phyloP scores from a whole-genome alignment of 768 basidiomycete species.

The Gymnopilus junonius region DNA sequence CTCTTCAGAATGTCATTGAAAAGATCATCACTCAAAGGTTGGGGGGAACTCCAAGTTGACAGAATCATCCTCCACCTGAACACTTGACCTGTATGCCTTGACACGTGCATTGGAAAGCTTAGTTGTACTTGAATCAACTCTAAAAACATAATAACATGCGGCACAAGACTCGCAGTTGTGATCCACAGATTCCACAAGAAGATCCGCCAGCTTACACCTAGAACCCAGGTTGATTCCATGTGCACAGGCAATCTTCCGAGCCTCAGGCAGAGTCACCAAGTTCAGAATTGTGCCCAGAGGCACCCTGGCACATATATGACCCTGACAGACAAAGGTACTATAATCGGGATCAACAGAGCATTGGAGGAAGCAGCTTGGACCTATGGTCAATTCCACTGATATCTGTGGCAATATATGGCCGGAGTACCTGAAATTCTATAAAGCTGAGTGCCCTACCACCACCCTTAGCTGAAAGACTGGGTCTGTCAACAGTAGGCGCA shows the following conservation, averaged over 20 bases:
- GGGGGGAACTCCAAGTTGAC: slow-evolving; percentile 7
- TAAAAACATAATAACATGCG: background rate
- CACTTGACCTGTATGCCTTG: background rate
- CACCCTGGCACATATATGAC: background rate
- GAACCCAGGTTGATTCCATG: background rate
- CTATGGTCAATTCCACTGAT: background rate
- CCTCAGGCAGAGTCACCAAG: background rate
- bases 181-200: background rate
- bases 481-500: too few relatives aligned
- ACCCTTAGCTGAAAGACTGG: too few relatives aligned
- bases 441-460: background rate
- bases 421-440: background rate
- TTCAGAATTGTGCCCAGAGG: background rate
- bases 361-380: background rate
- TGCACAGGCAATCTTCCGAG: background rate
- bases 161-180: background rate
- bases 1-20: slow-evolving; percentile 1
- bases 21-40: background rate
- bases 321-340: background rate
- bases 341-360: background rate
- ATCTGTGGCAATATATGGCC: background rate
- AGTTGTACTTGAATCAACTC: too few relatives aligned
- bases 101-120: too few relatives aligned
- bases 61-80: too few relatives aligned
- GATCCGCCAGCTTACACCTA: background rate